Base-by-base conservation (phyloP, 2,329 filamentous ascomycete species). In the Lecanoromycetidae sp. region DNA sequence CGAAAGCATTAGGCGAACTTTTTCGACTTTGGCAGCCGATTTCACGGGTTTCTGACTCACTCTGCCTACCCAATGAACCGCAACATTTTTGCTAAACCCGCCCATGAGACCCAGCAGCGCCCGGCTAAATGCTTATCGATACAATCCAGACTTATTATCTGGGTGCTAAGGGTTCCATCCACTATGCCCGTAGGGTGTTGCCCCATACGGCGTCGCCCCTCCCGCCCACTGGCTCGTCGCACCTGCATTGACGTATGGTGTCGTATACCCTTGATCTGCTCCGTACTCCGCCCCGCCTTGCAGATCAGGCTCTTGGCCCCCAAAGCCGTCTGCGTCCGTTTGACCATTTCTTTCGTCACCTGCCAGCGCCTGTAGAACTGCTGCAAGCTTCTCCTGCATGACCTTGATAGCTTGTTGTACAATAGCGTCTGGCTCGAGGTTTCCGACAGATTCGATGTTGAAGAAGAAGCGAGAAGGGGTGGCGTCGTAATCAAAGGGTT, bases 401-500 rank as follows among this genome's bases (percentile, higher is more conserved):
- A 87, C 82, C 54, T 83, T 80, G 63, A 98, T 94, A 27, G 87
- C 88, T 58, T 87, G 80, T 57, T 88, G 81, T 43, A 98, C 79
- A 57, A 96, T 91, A 52, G 79, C 76, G 60, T 98, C 90, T 0
- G 91, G 90, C 25, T 91, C 85, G 51, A 96, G 77, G 57, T 81
- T 85, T 29, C 91, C 91, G 30, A 84, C 81, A 38, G 84, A 82
- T 65, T 98, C 91, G 38, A 98, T 82, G 60, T 95, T 87, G 60
- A 90, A 84, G 71, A 95, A 98, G 71, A 95, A 98, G 55, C 77
- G 78, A 52, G 72, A 74, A 4, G 91, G 90, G 19, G 82, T 76
- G 8, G 87, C 90, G 57, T 94, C 82, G 65, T 86, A 96, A 67
- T 96, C 81, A 65, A 96, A 96, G 0, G 80, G 76, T 57, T 93